Evolutionary conservation across 768 basidiomycete species (phyloP).

Genomic region (Peribolospora kevripleyi): DNA sequence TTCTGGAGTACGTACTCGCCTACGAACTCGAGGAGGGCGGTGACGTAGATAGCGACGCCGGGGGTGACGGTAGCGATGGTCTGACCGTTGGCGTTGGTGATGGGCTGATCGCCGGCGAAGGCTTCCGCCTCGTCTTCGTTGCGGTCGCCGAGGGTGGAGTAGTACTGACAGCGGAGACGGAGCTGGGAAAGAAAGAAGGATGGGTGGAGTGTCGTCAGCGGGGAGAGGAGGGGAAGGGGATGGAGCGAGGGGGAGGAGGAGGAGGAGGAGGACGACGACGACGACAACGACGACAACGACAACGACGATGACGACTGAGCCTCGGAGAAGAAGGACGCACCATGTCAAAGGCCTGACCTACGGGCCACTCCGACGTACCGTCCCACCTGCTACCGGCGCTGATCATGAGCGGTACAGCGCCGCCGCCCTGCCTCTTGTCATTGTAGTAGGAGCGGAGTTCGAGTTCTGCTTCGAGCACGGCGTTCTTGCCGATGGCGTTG

Average conservation of each 20-base stretch:
- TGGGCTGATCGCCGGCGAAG: neutral
- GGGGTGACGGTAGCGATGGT: neutral
- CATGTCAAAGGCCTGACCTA: no score
- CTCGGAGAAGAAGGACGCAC: no score
- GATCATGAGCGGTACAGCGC: neutral
- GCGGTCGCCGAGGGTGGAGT: conserved; percentile 56
- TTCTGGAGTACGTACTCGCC: neutral
- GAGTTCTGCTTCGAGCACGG: conserved; percentile 71
- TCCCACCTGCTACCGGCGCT: no score
- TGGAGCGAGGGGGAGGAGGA: neutral
- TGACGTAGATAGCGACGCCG: neutral
- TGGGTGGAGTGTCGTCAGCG: no score
- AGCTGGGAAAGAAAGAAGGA: conserved; percentile 16
- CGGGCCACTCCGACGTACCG: no score
- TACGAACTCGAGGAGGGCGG: neutral
- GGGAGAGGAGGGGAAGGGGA: neutral
- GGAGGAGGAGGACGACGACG: neutral
- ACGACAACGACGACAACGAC: no score
- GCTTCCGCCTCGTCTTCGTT: conserved; percentile 34
- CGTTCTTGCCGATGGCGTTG: conserved; percentile 66
- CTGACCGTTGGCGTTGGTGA: neutral
- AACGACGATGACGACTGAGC: no score
- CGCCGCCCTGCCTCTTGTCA: conserved; percentile 24
- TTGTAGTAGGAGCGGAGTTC: conserved; percentile 79
- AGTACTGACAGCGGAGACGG: conserved; percentile 65